These are phyloP conservation scores for Chytriomyces confervae DNA, from an alignment of 192 early-diverging fungal species.

Conservation along the genomic window DNA sequence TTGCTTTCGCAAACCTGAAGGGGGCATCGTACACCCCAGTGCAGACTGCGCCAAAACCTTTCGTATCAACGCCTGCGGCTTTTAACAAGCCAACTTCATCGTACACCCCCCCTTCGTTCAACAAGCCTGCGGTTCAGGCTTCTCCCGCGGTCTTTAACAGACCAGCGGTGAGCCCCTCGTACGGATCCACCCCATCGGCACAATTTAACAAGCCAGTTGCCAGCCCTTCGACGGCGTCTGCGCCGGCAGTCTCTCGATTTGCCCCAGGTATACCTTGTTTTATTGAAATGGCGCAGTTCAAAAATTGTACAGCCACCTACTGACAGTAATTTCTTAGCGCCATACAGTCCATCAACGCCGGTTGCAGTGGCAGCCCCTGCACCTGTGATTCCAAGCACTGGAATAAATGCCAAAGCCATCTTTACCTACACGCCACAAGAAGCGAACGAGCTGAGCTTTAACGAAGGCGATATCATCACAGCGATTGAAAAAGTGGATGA, in stretches of 20 bases:
- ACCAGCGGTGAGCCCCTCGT: neutral
- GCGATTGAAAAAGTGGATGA: slow-evolving; percentile 83
- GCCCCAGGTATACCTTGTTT: too few species aligned
- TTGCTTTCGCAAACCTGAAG: slow-evolving; percentile 10
- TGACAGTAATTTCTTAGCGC: neutral
- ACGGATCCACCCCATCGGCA: neutral
- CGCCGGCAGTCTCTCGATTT: too few species aligned
- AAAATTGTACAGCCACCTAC: too few species aligned
- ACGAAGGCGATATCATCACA: slow-evolving; percentile 82
- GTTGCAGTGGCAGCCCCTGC: neutral
- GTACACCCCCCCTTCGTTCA: slow-evolving; percentile 5
- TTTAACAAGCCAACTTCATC: slow-evolving; percentile 20
- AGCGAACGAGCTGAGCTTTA: slow-evolving; percentile 81
- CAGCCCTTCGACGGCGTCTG: too few species aligned
- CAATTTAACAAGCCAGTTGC: neutral
- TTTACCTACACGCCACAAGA: slow-evolving; percentile 52
- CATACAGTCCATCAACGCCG: neutral
- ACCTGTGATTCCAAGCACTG: neutral
- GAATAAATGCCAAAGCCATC: slow-evolving; percentile 25
- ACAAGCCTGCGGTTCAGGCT: slow-evolving; percentile 1
- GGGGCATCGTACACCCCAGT: slow-evolving; percentile 41
- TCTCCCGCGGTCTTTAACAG: neutral
- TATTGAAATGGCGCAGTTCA: too few species aligned
- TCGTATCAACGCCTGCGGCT: slow-evolving; percentile 20
- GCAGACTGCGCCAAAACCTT: slow-evolving; percentile 42